Percentiles rank a stretch among this genome's conserved stretches.
These are phyloP conservation scores for Sporothrix curviconia DNA, from an alignment of 2,329 filamentous ascomycete species.

Conservation along the genomic window DNA sequence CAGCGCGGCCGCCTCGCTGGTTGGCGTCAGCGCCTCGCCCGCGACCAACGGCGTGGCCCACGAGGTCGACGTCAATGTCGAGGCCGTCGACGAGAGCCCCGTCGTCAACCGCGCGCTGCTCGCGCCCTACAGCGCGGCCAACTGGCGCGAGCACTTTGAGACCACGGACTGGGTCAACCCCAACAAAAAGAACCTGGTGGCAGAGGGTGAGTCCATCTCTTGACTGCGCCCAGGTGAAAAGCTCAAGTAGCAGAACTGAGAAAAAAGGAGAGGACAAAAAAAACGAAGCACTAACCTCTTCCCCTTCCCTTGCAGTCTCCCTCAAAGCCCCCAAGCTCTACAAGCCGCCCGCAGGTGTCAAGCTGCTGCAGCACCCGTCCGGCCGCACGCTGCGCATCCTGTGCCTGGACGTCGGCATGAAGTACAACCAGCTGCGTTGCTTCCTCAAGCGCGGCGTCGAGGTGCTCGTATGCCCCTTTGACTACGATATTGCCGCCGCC, in stretches of 20 bases:
- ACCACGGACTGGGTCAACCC: slow-evolving; percentile 83
- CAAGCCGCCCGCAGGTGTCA: slow-evolving; percentile 62
- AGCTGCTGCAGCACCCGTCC: slow-evolving; percentile 79
- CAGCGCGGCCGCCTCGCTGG: slow-evolving; percentile 26
- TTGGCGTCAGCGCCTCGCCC: slow-evolving; percentile 24
- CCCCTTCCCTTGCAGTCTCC: slow-evolving; percentile 58
- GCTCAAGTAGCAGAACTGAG: too few relatives aligned
- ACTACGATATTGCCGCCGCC: slow-evolving; percentile 78
- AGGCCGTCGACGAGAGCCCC: not conserved
- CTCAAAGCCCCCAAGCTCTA: slow-evolving; percentile 81
- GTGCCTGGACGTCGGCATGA: slow-evolving; percentile 94
- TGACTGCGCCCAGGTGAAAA: too few relatives aligned
- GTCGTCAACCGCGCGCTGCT: slow-evolving; percentile 19
- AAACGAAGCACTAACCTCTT: slow-evolving; percentile 25
- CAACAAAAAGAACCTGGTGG: slow-evolving; percentile 86
- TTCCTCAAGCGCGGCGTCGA: slow-evolving; percentile 87
- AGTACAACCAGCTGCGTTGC: slow-evolving; percentile 96
- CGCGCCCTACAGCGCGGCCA: slow-evolving; percentile 32
- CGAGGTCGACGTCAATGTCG: not conserved
- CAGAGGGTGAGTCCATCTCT: slow-evolving; percentile 65
- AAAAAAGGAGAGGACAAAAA: too few relatives aligned
- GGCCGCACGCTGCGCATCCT: slow-evolving; percentile 81
- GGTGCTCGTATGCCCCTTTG: slow-evolving; percentile 90
- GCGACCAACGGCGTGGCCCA: not conserved
- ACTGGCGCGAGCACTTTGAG: slow-evolving; percentile 60